A percentile compares a stretch with the other conserved stretches of the same genome.
phyloP scores from a whole-genome alignment of 257 asterid species.

The Cinchona pubescens region DNA sequence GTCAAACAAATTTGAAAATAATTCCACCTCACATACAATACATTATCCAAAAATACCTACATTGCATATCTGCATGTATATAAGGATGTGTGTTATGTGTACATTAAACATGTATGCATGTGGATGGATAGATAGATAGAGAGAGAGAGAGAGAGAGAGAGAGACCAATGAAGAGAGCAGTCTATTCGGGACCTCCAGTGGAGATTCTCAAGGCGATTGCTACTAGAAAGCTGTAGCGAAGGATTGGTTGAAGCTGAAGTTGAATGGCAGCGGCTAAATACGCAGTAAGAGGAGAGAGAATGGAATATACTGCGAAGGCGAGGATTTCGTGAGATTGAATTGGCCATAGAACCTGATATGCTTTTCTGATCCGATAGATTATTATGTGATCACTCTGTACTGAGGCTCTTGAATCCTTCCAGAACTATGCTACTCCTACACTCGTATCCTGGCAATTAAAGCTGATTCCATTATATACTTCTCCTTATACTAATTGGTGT shows the following conservation, averaged over 20 bases:
- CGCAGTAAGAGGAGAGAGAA: constrained; percentile 5
- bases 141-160: background rate
- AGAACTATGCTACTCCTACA: background rate
- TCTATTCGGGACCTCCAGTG: background rate
- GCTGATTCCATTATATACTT: background rate
- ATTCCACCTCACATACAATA: background rate
- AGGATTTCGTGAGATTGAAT: constrained; percentile 3
- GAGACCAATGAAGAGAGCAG: background rate
- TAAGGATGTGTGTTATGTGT: too few relatives aligned
- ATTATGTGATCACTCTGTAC: background rate
- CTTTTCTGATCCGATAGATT: background rate
- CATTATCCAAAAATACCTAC: background rate
- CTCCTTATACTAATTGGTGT: background rate
- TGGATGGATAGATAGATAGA: too few relatives aligned
- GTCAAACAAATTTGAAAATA: background rate
- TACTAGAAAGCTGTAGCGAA: background rate
- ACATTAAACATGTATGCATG: too few relatives aligned
- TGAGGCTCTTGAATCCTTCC: background rate
- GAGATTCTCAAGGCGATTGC: background rate
- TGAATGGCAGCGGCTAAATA: constrained; percentile 10
- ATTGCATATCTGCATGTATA: too few relatives aligned
- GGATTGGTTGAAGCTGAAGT: constrained; percentile 11
- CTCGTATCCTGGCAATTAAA: constrained; percentile 8
- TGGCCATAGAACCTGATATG: constrained; percentile 15
- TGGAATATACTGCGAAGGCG: constrained; percentile 8